Base-by-base conservation (phyloP, 805 yeast species). In the Hanseniaspora nectarophila region DNA sequence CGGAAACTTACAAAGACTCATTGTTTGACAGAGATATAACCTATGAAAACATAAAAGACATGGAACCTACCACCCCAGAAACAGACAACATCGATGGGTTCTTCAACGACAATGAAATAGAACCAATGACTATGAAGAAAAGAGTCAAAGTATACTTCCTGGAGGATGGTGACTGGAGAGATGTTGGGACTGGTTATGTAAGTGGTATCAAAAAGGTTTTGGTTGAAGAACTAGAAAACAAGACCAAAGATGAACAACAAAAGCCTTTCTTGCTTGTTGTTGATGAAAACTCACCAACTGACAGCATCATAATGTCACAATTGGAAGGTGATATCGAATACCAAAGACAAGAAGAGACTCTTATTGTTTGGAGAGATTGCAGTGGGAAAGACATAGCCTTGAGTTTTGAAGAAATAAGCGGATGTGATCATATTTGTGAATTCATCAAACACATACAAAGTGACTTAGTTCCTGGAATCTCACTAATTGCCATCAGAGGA, bases 321-420 rank as follows among this genome's bases (percentile, higher is more conserved):
- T 71, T 90, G n/a, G 81, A 77, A 59, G 94, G 94, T 0, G 67
- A 76, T 28, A 81, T 80, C 3, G 94, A 85, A 58, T 90, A 85
- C 63, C 97, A 90, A 63, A 76, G 95, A 61, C 97, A 92, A 61
- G 95, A 88, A 62, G 97, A 88, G 54, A 88, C 97, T 0, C 70
- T 90, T 45, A 86, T 90, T 9, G 95, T 90, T 20, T 90, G 97
- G 97, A 84, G 94, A 9, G 95, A 86, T 61, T 60, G 68, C 2
- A 73, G 75, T 18, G 79, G 82, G 7, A 74, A 73, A 50, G 95
- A 87, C 64, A 78, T 86, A 56, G 97, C 97, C 1, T 71, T 90
- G 23, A 83, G 94, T 43, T 90, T 90, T 65, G 96, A 90, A 65
- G 97, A 88, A 60, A 80, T 85, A 33, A 83, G 82, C 43, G 97